phyloP scores from a whole-genome alignment of 352 stramenopile species.

The Phytophthora vignae region DNA sequence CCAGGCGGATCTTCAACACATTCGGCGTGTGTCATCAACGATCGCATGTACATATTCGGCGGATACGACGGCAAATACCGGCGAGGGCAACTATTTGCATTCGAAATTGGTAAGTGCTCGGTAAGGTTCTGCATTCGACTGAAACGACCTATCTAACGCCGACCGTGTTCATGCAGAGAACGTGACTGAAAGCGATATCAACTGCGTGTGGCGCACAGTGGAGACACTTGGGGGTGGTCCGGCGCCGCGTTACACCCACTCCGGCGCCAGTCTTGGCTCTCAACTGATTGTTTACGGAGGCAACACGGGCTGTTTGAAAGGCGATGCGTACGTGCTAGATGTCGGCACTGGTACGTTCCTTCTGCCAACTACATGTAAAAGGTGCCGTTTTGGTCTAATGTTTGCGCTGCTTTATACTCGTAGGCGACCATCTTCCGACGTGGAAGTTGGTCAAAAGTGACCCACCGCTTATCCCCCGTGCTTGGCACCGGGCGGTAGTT shows the following conservation, averaged over 20 bases:
- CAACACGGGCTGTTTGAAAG: slow-evolving; percentile 69
- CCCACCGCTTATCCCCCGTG: slow-evolving; percentile 46
- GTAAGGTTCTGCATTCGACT: neutral
- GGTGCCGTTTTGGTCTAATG: too few species aligned
- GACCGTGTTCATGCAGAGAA: slow-evolving; percentile 26
- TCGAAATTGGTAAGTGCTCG: slow-evolving; percentile 46
- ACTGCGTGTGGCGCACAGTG: slow-evolving; percentile 53
- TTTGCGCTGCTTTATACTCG: neutral
- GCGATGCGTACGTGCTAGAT: slow-evolving; percentile 61
- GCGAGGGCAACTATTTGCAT: slow-evolving; percentile 53
- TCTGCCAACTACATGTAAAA: too few species aligned
- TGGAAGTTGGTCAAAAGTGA: slow-evolving; percentile 61
- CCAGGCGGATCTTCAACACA: slow-evolving; percentile 62
- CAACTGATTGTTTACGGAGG: slow-evolving; percentile 63
- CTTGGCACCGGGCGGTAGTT: slow-evolving; percentile 61
- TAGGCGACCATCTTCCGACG: slow-evolving; percentile 45
- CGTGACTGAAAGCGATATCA: slow-evolving; percentile 40
- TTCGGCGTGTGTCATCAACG: slow-evolving; percentile 55
- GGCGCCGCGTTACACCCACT: slow-evolving; percentile 63
- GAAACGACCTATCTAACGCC: neutral
- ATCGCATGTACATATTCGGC: slow-evolving; percentile 69
- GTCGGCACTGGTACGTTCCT: slow-evolving; percentile 40
- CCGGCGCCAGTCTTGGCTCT: slow-evolving; percentile 52
- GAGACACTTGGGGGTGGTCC: slow-evolving; percentile 46
- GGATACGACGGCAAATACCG: slow-evolving; percentile 72